Conservation (phyloP, 2,329 filamentous ascomycete species). For the Stemphylium beticola region DNA sequence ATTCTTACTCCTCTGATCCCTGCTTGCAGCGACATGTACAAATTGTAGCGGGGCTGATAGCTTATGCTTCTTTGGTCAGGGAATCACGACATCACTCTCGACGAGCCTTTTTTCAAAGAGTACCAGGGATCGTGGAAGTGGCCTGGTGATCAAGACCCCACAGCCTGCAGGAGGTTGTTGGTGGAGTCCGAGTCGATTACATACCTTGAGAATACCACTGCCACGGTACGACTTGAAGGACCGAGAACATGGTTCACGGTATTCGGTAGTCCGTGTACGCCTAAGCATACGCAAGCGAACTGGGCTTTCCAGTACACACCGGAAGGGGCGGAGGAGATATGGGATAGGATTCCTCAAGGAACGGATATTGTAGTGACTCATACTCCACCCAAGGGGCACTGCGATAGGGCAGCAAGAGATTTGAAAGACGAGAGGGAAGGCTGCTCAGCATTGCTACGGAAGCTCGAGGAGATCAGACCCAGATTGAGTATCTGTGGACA, state of each 20-base stretch:
- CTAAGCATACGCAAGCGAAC: constrained; percentile 52
- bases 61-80: constrained; percentile 53
- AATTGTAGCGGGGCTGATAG: not conserved
- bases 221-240: constrained; percentile 63
- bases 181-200: constrained; percentile 59
- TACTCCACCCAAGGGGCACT: constrained; percentile 67
- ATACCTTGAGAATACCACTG: constrained; percentile 67
- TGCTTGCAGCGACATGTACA: not conserved
- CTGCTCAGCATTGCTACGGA: constrained; percentile 64
- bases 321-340: constrained; percentile 55
- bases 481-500: constrained; percentile 73
- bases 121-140: constrained; percentile 64
- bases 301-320: constrained; percentile 73
- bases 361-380: constrained; percentile 74
- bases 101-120: constrained; percentile 65
- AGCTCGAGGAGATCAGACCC: constrained; percentile 67
- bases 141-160: constrained; percentile 59
- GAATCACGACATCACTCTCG: constrained; percentile 78
- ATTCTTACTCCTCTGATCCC: not conserved
- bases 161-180: constrained; percentile 63
- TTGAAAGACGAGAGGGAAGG: constrained; percentile 53
- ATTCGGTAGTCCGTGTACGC: constrained; percentile 75
- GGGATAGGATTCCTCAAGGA: constrained; percentile 66
- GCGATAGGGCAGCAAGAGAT: constrained; percentile 53
- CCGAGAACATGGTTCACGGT: constrained; percentile 68